phyloP scores from a whole-genome alignment of 129 eudicot species.

The Saussurea involucrata region DNA sequence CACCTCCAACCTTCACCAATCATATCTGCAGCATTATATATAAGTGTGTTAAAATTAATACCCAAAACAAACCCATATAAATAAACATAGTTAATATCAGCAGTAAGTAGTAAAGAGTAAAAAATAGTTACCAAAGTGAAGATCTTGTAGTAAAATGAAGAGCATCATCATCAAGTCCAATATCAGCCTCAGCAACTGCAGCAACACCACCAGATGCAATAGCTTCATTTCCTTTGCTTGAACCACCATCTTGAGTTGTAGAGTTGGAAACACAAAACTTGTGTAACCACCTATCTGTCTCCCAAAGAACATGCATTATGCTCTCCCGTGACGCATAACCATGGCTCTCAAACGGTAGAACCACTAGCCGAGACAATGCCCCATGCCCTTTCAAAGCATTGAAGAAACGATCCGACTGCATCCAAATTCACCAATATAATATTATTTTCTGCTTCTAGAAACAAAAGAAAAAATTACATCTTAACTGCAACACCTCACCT shows the following conservation, averaged over 20 bases:
- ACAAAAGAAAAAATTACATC: too few species aligned
- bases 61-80: neutral
- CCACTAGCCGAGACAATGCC: constrained; percentile 82
- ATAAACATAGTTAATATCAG: neutral
- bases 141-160: constrained; percentile 47
- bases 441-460: too few species aligned
- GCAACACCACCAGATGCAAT: constrained; percentile 65
- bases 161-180: constrained; percentile 21
- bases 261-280: constrained; percentile 61
- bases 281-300: constrained; percentile 94
- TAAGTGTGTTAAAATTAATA: neutral
- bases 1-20: neutral
- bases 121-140: constrained; percentile 79
- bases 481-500: constrained; percentile 38
- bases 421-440: neutral
- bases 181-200: constrained; percentile 50
- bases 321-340: constrained; percentile 95
- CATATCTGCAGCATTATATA: neutral
- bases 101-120: neutral
- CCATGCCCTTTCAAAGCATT: constrained; percentile 97
- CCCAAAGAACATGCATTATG: constrained; percentile 99
- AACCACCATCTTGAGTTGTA: constrained; percentile 19
- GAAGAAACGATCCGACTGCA: constrained; percentile 95
- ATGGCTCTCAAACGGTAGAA: constrained; percentile 93
- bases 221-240: constrained; percentile 27